A percentile compares a stretch with the other conserved stretches of the same genome.
Conservation (phyloP, 352 stramenopile genomes). For the Globisporangium acanthophoron region DNA sequence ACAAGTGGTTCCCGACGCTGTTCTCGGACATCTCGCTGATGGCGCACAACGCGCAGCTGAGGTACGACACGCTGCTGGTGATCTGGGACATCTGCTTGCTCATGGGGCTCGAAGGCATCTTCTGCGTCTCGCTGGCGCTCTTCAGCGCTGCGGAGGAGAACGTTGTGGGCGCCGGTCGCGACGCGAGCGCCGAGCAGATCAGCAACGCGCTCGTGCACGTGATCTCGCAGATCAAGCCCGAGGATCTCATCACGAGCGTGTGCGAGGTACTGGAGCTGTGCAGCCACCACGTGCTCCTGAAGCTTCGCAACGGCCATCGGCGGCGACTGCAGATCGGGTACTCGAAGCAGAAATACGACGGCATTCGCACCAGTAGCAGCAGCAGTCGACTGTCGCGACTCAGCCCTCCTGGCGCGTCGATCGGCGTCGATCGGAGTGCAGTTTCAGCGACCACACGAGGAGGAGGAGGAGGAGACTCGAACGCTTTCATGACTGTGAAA, state of each 20-base stretch:
- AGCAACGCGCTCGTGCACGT: constrained; percentile 54
- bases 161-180: constrained; percentile 33
- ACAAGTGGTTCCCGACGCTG: constrained; percentile 87
- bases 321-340: constrained; percentile 53
- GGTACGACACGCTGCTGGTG: constrained; percentile 66
- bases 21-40: constrained; percentile 82
- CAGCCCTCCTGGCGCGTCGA: not conserved
- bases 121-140: constrained; percentile 63
- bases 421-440: not conserved
- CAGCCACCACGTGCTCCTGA: constrained; percentile 66
- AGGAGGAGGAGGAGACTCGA: not conserved
- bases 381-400: not conserved
- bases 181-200: constrained; percentile 54
- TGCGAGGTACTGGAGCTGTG: constrained; percentile 79
- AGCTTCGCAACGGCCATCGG: constrained; percentile 71
- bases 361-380: not conserved
- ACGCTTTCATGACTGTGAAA: constrained; percentile 41
- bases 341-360: constrained; percentile 16
- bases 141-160: constrained; percentile 57
- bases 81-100: constrained; percentile 81
- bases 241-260: constrained; percentile 69
- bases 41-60: constrained; percentile 64
- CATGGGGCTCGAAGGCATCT: constrained; percentile 77
- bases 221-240: constrained; percentile 36
- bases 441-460: not conserved